Percentiles rank a stretch among this genome's conserved stretches.
Conservation (phyloP, 2,329 filamentous ascomycete genomes). For the Xylariaceae sp. region DNA sequence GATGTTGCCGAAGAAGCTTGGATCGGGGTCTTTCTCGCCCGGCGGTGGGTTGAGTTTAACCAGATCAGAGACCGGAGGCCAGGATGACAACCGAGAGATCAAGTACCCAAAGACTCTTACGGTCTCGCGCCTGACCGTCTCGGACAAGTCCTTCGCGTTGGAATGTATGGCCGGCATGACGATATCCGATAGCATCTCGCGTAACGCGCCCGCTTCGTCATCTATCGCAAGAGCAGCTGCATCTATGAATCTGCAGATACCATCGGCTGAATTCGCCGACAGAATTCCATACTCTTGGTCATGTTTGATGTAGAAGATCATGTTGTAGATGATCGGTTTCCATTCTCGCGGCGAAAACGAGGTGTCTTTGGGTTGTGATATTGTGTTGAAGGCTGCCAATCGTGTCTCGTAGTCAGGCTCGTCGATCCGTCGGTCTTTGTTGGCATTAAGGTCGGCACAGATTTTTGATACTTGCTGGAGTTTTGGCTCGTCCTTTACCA, state of each 20-base stretch:
- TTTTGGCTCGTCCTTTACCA: conserved; percentile 56
- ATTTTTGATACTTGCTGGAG: conserved; percentile 59
- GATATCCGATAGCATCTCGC: conserved; percentile 52
- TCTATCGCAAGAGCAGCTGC: conserved; percentile 40
- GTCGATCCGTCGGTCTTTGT: conserved; percentile 62
- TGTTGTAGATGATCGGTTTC: conserved; percentile 81
- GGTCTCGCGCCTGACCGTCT: conserved; percentile 78
- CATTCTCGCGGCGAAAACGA: conserved; percentile 66
- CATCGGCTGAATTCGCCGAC: conserved; percentile 70
- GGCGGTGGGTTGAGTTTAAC: conserved; percentile 52
- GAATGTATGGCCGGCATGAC: conserved; percentile 69
- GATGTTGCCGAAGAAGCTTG: conserved; percentile 86
- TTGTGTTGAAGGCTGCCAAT: conserved; percentile 64
- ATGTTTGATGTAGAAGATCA: conserved; percentile 78
- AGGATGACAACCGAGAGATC: conserved; percentile 61
- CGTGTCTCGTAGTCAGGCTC: conserved; percentile 84
- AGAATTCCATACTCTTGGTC: conserved; percentile 85
- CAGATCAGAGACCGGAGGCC: conserved; percentile 68
- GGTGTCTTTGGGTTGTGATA: conserved; percentile 56
- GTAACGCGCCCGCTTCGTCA: conserved; percentile 40
- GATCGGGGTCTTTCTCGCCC: conserved; percentile 56
- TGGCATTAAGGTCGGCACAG: conserved; percentile 76
- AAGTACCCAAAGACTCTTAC: conserved; percentile 73
- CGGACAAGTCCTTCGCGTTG: conserved; percentile 70
- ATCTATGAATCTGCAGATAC: conserved; percentile 70